phyloP scores from a whole-genome alignment of 2,329 filamentous ascomycete species.

The Colletotrichum sp. region DNA sequence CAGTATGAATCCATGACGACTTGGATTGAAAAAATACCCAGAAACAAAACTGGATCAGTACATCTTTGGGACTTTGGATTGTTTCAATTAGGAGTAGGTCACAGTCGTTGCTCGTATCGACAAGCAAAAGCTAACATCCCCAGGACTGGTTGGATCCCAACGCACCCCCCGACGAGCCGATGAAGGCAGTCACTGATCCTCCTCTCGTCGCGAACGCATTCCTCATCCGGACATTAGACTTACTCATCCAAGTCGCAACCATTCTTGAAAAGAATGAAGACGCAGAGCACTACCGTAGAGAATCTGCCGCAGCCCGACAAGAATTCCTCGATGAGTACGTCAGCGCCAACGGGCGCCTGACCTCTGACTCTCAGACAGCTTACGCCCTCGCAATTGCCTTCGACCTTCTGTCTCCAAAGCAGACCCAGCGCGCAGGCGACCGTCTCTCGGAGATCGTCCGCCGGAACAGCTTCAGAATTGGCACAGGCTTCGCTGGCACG shows the following conservation, averaged over 20 bases:
- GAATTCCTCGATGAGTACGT: conserved; percentile 28
- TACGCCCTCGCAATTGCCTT: conserved; percentile 25
- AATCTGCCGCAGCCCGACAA: not conserved
- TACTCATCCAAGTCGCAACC: not conserved
- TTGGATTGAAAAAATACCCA: not conserved
- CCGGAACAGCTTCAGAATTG: conserved; percentile 6
- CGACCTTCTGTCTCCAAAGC: conserved; percentile 6
- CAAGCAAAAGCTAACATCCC: not conserved
- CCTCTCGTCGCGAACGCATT: conserved; percentile 35
- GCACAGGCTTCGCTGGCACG: conserved; percentile 28
- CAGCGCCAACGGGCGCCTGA: conserved; percentile 14
- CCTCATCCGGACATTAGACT: conserved; percentile 24
- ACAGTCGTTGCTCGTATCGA: accelerated
- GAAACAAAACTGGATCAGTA: not conserved
- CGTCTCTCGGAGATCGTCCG: conserved; percentile 3
- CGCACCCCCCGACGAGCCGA: conserved; percentile 31
- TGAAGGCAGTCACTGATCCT: conserved; percentile 29
- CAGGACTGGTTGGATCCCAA: conserved; percentile 36
- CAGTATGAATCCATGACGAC: conserved; percentile 6
- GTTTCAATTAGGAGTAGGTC: conserved; percentile 1
- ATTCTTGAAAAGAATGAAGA: not conserved
- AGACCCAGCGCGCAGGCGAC: not conserved
- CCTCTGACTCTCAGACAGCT: conserved; percentile 24
- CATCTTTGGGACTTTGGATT: not conserved
- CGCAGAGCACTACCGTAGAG: not conserved